Evolutionary conservation across 306 rosid species (phyloP), one percentile per base, ranked within the genome.

Genomic region (Ormosia emarginata): DNA sequence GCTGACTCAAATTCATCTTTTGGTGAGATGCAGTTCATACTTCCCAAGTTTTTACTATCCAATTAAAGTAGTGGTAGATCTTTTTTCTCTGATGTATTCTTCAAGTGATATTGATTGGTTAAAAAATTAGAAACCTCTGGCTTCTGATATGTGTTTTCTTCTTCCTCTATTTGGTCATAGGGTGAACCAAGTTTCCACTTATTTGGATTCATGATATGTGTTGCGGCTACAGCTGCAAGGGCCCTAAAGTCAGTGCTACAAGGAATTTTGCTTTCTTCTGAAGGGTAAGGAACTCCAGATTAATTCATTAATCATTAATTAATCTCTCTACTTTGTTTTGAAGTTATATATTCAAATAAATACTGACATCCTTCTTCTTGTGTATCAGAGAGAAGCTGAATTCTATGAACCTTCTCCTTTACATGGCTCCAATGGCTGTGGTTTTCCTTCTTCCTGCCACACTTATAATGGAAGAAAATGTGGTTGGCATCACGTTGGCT

Each of bases 371-470:
- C 8, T 50, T 80, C 29, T 73, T n/a, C 62, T 58, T 81, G 57
- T 83, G 59, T 89, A 84, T 30, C 82, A 96, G 98, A 85, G 99
- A 96, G 93, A 96, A 96, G 91, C 93, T 96, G 91, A 96, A 96
- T 86, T 96, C 99, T 13, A 96, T 96, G 99, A 96, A 96, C 82
- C 98, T 96, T 75, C 94, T 96, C 30, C 98, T 96, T 67, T 96
- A 96, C 88, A 96, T 96, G 99, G 97, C 99, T 85, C 99, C 99
- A 36, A 91, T 92, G 86, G 99, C 99, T 32, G 99, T 96, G 77
- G 91, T 93, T 58, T 93, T 96, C 85, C 97, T 96, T 72, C 98
- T 96, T 74, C 99, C 99, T 8, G 99, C 98, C 43, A 89, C 99
- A 7, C 98, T 96, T 74, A 77, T 96, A 57, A 96, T 96, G 99